Conservation (phyloP, 768 basidiomycete species). For the Calvatia gigantea region DNA sequence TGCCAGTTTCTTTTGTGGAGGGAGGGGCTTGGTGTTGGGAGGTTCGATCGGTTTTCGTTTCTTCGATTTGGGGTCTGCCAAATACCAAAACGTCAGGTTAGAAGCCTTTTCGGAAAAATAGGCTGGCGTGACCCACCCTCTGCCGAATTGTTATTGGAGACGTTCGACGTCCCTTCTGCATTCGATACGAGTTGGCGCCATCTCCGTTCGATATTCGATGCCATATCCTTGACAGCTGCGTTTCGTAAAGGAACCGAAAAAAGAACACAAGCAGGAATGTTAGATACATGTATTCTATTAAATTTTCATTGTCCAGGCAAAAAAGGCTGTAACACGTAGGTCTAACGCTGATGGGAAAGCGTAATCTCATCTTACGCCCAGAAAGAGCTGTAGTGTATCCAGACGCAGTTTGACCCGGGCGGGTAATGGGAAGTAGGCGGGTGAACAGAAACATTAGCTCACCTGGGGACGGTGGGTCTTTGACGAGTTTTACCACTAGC, state of each 20-base stretch:
- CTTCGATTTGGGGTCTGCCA: slow-evolving; percentile 56
- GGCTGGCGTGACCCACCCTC: slow-evolving; percentile 77
- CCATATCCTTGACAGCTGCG: slow-evolving; percentile 92
- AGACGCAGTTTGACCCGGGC: slow-evolving; percentile 7
- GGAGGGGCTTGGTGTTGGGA: slow-evolving; percentile 41
- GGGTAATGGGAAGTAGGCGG: slow-evolving; percentile 7
- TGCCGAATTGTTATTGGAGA: slow-evolving; percentile 38
- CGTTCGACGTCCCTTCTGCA: slow-evolving; percentile 38
- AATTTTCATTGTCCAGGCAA: slow-evolving; percentile 28
- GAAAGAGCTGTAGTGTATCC: slow-evolving; percentile 9
- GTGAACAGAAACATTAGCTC: slow-evolving; percentile 40
- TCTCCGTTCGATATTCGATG: slow-evolving; percentile 79
- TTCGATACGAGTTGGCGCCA: slow-evolving; percentile 64
- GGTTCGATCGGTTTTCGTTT: slow-evolving; percentile 71
- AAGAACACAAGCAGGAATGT: slow-evolving; percentile 47
- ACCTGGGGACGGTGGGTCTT: slow-evolving; percentile 77
- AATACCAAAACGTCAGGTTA: slow-evolving; percentile 17
- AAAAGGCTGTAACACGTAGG: slow-evolving; percentile 11
- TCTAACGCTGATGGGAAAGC: slow-evolving; percentile 18
- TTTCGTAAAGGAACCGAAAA: slow-evolving; percentile 28
- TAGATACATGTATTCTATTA: slow-evolving; percentile 65
- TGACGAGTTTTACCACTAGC: slow-evolving; percentile 70
- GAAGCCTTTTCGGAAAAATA: slow-evolving; percentile 18
- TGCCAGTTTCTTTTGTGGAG: slow-evolving; percentile 66
- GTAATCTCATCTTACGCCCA: slow-evolving; percentile 13